These are phyloP conservation scores for Termitomyces sp. DNA, from an alignment of 768 basidiomycete genomes.

Conservation along the genomic window DNA sequence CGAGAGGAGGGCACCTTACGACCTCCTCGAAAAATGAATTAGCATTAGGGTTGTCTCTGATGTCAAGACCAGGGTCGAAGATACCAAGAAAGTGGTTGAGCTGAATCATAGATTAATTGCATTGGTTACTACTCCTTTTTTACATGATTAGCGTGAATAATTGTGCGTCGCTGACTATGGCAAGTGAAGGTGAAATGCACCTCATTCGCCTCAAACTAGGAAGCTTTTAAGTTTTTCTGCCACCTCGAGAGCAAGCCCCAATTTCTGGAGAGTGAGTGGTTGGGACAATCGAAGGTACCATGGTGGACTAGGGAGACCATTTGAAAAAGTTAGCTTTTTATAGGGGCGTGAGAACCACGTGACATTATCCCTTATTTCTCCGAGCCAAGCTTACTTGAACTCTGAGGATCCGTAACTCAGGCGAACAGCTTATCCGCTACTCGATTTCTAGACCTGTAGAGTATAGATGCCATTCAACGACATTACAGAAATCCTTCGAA, in stretches of 20 bases:
- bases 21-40: neutral
- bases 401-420: too few relatives aligned
- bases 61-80: too few relatives aligned
- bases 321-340: neutral
- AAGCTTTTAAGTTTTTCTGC: slow-evolving; percentile 32
- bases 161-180: slow-evolving; percentile 53
- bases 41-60: neutral
- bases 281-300: neutral
- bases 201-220: slow-evolving; percentile 76
- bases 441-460: neutral
- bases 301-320: neutral
- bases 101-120: neutral
- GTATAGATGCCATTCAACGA: slow-evolving; percentile 51
- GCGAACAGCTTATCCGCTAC: neutral
- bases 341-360: neutral
- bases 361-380: neutral
- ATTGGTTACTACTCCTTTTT: neutral
- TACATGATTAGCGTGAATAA: neutral
- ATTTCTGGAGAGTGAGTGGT: slow-evolving; percentile 4
- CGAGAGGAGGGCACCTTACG: neutral
- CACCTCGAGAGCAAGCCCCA: slow-evolving; percentile 12
- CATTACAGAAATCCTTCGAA: slow-evolving; percentile 62
- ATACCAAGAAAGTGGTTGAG: neutral
- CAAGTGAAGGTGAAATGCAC: slow-evolving; percentile 47
- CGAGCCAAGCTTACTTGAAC: too few relatives aligned